Base-by-base conservation (phyloP, 23 red algal species). In the Agarophyton chilense region DNA sequence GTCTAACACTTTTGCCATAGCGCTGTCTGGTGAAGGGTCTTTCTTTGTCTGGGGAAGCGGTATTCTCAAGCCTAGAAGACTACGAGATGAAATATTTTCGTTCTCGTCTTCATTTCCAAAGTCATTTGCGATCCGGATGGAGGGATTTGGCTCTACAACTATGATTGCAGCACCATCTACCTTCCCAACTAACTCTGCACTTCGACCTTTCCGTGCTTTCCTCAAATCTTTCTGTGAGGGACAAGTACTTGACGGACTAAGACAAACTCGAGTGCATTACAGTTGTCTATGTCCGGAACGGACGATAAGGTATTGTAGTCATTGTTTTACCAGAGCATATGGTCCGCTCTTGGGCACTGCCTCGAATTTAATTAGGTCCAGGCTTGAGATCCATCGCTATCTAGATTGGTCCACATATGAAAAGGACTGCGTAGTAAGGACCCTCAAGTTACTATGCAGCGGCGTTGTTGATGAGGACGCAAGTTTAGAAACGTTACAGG, bases 21-120 rank as follows among this genome's bases (percentile, higher is more conserved):
- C 68, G 4, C 41, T 74, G 43, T 74, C 68, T 0, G 24, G 43
- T 43, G 68, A 74, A 16, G 68, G 68, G 3, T 46, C 41, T 4
- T 74, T 74, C 68, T 74, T 74, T 49, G 43, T 49, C 3, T 74
- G 68, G 68, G 68, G 68, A 46, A 74, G 43, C 33, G 68, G 68
- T 4, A 49, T 74, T 49, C 4, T 49, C 7, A 49, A 49, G 68
- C 68, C 68, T 25, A 74, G 41, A 74, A 74, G 18, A 47, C 18
- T 74, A 26, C 33, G 68, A 18, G 40, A 74, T 10, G 68, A 39
- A 47, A 25, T 47, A 26, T 9, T 49, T 5, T 25, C 21, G 13
- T 46, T 74, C 68, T 24, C 43, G 10, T 47, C 68, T 2, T 74
- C 68, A 14, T 45, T 29, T 26, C 68, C 68, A 1, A 46, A 74